Percentiles rank a stretch among this genome's conserved stretches.
These are phyloP conservation scores for Amanita jacksonii DNA, from an alignment of 768 basidiomycete genomes.

Conservation along the genomic window DNA sequence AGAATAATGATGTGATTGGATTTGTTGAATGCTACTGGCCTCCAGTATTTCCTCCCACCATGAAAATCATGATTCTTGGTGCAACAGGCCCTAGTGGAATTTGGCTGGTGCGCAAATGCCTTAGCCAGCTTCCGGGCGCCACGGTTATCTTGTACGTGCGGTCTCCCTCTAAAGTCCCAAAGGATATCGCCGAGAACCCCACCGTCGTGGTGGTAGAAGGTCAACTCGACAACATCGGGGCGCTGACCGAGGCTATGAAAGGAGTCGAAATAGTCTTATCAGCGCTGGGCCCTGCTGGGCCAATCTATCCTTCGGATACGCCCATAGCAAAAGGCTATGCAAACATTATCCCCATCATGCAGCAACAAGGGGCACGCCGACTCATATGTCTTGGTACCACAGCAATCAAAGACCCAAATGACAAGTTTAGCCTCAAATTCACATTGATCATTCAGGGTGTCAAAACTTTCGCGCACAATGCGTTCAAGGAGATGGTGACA, in stretches of 20 bases:
- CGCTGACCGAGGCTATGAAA: slow-evolving; percentile 41
- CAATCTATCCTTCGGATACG: slow-evolving; percentile 34
- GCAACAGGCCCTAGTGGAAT: slow-evolving; percentile 56
- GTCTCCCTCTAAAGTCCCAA: slow-evolving; percentile 52
- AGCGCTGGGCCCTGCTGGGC: slow-evolving; percentile 46
- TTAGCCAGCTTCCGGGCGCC: slow-evolving; percentile 28
- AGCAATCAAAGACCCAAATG: slow-evolving; percentile 51
- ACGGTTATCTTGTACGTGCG: slow-evolving; percentile 54
- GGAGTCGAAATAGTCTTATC: slow-evolving; percentile 57
- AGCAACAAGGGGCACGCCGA: slow-evolving; percentile 38
- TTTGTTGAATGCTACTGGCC: no score
- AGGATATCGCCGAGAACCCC: slow-evolving; percentile 34
- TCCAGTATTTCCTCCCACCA: no score
- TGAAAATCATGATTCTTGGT: slow-evolving; percentile 50
- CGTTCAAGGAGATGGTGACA: slow-evolving; percentile 62
- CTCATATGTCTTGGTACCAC: slow-evolving; percentile 61
- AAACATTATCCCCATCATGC: slow-evolving; percentile 47
- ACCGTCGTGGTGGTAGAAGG: slow-evolving; percentile 44
- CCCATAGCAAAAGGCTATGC: slow-evolving; percentile 57
- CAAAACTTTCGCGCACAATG: slow-evolving; percentile 35
- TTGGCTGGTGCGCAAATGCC: slow-evolving; percentile 45
- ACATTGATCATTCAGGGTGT: slow-evolving; percentile 32
- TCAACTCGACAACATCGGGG: slow-evolving; percentile 40
- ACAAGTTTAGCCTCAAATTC: slow-evolving; percentile 43
- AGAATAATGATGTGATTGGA: no score